These are phyloP conservation scores for Amylocarpus encephaloides DNA, from an alignment of 2,329 filamentous ascomycete genomes.

Conservation along the genomic window DNA sequence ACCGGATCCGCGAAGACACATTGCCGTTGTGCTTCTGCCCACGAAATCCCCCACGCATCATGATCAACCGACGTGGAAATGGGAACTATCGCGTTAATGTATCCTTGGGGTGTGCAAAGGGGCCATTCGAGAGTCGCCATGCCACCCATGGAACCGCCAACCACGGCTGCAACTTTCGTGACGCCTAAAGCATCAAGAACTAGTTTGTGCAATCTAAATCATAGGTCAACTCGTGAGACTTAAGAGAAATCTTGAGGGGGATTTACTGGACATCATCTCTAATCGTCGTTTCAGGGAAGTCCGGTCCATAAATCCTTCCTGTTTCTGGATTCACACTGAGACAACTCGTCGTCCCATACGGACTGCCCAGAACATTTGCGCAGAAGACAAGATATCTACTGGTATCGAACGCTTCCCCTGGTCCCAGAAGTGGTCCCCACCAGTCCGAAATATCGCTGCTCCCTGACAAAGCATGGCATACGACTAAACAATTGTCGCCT, in stretches of 20 bases:
- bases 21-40: conserved; percentile 51
- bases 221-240: neutral
- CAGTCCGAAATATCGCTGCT: conserved; percentile 77
- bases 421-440: conserved; percentile 76
- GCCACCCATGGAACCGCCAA: conserved; percentile 53
- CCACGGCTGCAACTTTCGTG: conserved; percentile 45
- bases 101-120: conserved; percentile 44
- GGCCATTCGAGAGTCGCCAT: conserved; percentile 52
- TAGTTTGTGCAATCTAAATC: conserved; percentile 43
- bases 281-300: conserved; percentile 90
- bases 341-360: conserved; percentile 74
- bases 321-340: conserved; percentile 69
- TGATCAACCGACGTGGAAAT: conserved; percentile 51
- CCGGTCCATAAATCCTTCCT: conserved; percentile 74
- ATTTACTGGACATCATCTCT: conserved; percentile 85
- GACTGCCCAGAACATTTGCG: conserved; percentile 74
- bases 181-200: conserved; percentile 49
- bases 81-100: conserved; percentile 46
- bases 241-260: neutral
- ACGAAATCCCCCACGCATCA: conserved; percentile 53
- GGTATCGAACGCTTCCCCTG: conserved; percentile 42
- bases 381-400: conserved; percentile 76
- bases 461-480: conserved; percentile 75
- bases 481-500: conserved; percentile 58
- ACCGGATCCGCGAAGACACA: conserved; percentile 35